Evolutionary conservation across 2,329 filamentous ascomycete species (phyloP), one percentile per base, ranked within the genome.

Genomic region (Purpureocillium lavendulum): DNA sequence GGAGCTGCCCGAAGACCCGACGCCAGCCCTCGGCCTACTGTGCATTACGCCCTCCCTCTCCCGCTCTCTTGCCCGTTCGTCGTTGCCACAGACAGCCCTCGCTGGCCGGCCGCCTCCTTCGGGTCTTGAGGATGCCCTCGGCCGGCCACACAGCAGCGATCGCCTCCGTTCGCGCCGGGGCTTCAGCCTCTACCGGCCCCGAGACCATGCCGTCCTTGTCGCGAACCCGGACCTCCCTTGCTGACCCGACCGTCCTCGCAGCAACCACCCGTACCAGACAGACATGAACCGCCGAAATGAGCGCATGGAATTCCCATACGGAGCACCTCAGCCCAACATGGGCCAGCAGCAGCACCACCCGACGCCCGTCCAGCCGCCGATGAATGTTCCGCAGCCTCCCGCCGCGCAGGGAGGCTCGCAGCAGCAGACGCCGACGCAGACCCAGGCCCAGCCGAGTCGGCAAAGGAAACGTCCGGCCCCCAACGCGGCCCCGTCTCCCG

Each of bases 251-350:
- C 45, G 32, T 41, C 45, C 42, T 47, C 43, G 52, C 43, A 64
- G 61, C 51, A 61, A 62, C 43, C 69, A 75, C 52, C 56, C 65
- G 40, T 75, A 75, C 51, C 70, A 69, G 56, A 56, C 63, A 49
- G 70, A 75, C 46, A 69, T 75, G 69, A 62, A 58, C 47, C 62
- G 63, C 44, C 63, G 65, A 40, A 60, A 59, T 49, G 64, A 67
- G 46, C 61, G 62, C 40, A 64, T 65, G 51, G 62, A 67, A 15
- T 67, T 67, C 41, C 57, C 61, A 35, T 68, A 67, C 39, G 60
- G 57, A 45, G 52, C 54, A 33, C 53, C 61, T 35, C 62, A 65
- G 48, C 58, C 61, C 36, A 61, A 60, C 47, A 61, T 65, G 55
- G 49, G 55, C 38, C 56, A 52, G 42, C 52, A 57, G 45, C 59